These are phyloP conservation scores for Naganishia vishniacii DNA, from an alignment of 768 basidiomycete genomes.

Conservation along the genomic window DNA sequence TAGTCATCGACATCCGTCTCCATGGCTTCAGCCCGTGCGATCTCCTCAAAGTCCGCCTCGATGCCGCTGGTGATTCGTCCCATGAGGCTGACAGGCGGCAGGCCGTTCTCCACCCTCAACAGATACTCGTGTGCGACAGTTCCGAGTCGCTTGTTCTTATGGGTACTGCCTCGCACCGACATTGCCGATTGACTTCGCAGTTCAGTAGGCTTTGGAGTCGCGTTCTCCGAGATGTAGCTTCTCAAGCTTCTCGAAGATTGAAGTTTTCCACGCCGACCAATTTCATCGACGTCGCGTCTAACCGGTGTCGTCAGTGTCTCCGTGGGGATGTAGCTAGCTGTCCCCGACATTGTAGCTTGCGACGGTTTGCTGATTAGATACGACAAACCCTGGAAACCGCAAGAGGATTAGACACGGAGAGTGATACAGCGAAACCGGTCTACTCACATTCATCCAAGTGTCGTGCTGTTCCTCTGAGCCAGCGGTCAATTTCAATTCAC, in stretches of 20 bases:
- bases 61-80: constrained; percentile 41
- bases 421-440: background rate
- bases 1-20: constrained; percentile 67
- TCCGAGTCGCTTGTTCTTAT: constrained; percentile 63
- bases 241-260: constrained; percentile 61
- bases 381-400: constrained; percentile 66
- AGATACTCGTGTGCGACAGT: constrained; percentile 90
- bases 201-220: constrained; percentile 56
- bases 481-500: constrained; percentile 99
- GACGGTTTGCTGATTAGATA: constrained; percentile 76
- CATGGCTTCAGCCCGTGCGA: constrained; percentile 61
- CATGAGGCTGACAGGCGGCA: constrained; percentile 36
- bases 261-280: constrained; percentile 55
- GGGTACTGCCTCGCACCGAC: constrained; percentile 51
- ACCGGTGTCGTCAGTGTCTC: constrained; percentile 53
- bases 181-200: constrained; percentile 73
- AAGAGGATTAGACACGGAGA: background rate
- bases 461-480: constrained; percentile 92
- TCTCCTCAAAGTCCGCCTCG: constrained; percentile 52
- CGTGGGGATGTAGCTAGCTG: constrained; percentile 26
- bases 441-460: constrained; percentile 83
- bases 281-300: constrained; percentile 48
- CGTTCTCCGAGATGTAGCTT: constrained; percentile 26
- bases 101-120: constrained; percentile 53
- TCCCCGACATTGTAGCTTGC: constrained; percentile 37